These are phyloP conservation scores for Avicennia marina DNA, from an alignment of 257 asterid species.

Conservation along the genomic window DNA sequence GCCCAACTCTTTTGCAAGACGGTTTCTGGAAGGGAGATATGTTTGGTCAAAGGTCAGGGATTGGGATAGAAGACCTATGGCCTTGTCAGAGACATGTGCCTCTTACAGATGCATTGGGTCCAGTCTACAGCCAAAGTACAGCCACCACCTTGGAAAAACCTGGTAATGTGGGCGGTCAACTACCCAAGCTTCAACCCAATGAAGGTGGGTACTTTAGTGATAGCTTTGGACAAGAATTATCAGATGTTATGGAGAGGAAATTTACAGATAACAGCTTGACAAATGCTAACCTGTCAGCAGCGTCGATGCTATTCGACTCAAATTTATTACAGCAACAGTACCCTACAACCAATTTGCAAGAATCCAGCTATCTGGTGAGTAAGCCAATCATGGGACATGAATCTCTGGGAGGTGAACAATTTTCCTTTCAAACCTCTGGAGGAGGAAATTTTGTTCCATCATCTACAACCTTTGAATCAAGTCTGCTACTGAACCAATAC, in stretches of 20 bases:
- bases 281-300: slow-evolving; percentile 8
- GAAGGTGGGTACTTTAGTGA: slow-evolving; percentile 8
- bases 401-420: slow-evolving; percentile 7
- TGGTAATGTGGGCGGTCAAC: slow-evolving; percentile 5
- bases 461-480: neutral
- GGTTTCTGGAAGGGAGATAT: slow-evolving; percentile 18
- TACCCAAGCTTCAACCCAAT: slow-evolving; percentile 14
- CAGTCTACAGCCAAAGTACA: slow-evolving; percentile 12
- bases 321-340: slow-evolving; percentile 15
- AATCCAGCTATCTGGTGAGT: slow-evolving; percentile 1
- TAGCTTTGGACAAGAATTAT: slow-evolving; percentile 12
- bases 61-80: neutral
- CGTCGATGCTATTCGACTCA: neutral
- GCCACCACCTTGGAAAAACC: slow-evolving; percentile 17
- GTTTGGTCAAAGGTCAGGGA: slow-evolving; percentile 9
- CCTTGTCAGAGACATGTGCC: slow-evolving; percentile 19
- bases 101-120: slow-evolving; percentile 19
- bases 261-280: slow-evolving; percentile 12
- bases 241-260: slow-evolving; percentile 9
- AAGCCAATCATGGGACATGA: slow-evolving; percentile 15
- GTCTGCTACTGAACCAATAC: slow-evolving; percentile 12
- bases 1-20: slow-evolving; percentile 22
- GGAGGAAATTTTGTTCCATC: neutral
- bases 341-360: slow-evolving; percentile 5
- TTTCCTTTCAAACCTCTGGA: neutral